Evolutionary conservation across 345 rosid species (phyloP), one percentile per base, ranked within the genome.

Genomic region (Citrus inodora): DNA sequence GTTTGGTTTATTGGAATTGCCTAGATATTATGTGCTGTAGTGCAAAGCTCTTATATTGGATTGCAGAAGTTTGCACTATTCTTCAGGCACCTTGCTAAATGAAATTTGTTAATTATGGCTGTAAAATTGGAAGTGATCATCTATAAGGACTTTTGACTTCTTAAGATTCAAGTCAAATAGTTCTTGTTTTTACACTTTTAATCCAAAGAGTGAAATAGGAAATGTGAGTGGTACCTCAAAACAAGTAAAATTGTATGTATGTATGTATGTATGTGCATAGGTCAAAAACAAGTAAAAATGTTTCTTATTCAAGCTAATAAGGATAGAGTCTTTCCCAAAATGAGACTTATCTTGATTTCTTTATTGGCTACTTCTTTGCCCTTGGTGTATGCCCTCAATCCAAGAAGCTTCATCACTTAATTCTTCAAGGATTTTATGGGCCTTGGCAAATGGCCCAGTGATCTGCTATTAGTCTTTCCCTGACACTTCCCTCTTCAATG

Each of bases 401-500:
- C 63, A 53, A 32, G 60, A 75, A 51, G 62, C 32, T 48, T 65
- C 62, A 21, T 13, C 37, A 21, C 27, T 17, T 42, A 38, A 27
- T 63, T 46, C 37, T 28, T 63, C 21, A 35, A 16, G 71, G n/a
- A 6, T 79, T 60, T 67, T 79, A 6, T 6, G 77, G 82, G 64
- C 86, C 75, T 35, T 76, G 70, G 71, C 91, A 87, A 60, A 85
- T 40, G 1, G 83, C 61, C 24, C 90, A 85, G 27, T 85, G 77
- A 60, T 90, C 84, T 21, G 80, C 78, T 79, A 90, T 87, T 38
- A 86, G 42, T 37, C 80, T 77, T 37, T 72, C 87, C 74, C 81
- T 62, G 14, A 74, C 83, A 75, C 92, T 86, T 67, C 86, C 90
- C 53, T 86, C 81, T 80, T 87, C 88, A 40, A 87, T 83, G 59